Conservation (phyloP, 2,329 filamentous ascomycete species). For the Herpotrichia juniperi region DNA sequence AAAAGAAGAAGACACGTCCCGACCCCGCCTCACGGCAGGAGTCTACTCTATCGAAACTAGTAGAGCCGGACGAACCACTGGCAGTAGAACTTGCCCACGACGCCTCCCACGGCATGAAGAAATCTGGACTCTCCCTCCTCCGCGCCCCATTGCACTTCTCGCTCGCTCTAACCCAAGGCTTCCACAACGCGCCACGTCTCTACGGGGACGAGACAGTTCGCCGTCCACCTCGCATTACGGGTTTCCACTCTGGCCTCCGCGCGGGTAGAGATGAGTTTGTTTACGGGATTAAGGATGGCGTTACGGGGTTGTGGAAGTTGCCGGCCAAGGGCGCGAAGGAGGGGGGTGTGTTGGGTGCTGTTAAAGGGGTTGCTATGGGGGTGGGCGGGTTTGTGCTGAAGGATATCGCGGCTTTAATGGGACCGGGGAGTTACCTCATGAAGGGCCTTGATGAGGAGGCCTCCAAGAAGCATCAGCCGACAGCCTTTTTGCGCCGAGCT, state of each 20-base stretch:
- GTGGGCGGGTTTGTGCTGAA: slow-evolving; percentile 69
- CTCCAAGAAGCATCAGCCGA: slow-evolving; percentile 60
- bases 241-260: slow-evolving; percentile 65
- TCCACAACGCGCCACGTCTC: slow-evolving; percentile 72
- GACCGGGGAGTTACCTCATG: slow-evolving; percentile 66
- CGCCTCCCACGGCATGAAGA: slow-evolving; percentile 58
- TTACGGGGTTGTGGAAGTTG: slow-evolving; percentile 66
- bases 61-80: slow-evolving; percentile 39
- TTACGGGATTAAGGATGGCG: slow-evolving; percentile 69
- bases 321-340: slow-evolving; percentile 64
- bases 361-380: slow-evolving; percentile 64
- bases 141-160: slow-evolving; percentile 66
- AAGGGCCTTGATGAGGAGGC: slow-evolving; percentile 69
- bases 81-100: slow-evolving; percentile 52
- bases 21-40: slow-evolving; percentile 16
- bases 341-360: slow-evolving; percentile 61
- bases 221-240: slow-evolving; percentile 67
- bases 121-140: slow-evolving; percentile 59
- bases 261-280: slow-evolving; percentile 67
- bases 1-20: slow-evolving; percentile 18
- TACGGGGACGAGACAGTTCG: slow-evolving; percentile 75
- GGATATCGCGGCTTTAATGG: slow-evolving; percentile 65
- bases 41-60: slow-evolving; percentile 36
- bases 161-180: slow-evolving; percentile 69
- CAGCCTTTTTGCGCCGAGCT: slow-evolving; percentile 61